phyloP scores from a whole-genome alignment of 345 rosid species.

The Hypericum androsaemum region DNA sequence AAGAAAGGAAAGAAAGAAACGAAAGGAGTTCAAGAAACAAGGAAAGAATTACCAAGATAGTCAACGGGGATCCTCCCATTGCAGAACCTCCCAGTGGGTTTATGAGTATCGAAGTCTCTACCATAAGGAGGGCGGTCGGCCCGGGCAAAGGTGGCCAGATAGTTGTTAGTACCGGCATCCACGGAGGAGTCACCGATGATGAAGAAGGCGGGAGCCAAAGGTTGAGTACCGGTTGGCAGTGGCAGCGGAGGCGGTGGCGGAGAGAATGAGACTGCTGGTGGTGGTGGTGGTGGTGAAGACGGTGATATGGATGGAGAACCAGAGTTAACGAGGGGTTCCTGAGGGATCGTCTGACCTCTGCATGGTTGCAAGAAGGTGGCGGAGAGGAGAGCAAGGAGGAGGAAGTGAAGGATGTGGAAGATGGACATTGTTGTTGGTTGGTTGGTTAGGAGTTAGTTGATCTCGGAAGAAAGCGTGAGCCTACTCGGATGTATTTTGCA shows the following conservation, averaged over 20 bases:
- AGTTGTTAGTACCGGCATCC: slow-evolving; percentile 77
- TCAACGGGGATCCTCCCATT: slow-evolving; percentile 95
- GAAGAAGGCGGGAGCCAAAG: slow-evolving; percentile 62
- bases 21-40: neutral
- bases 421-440: slow-evolving; percentile 23
- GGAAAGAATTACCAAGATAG: slow-evolving; percentile 42
- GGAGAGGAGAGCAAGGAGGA: slow-evolving; percentile 21
- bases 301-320: slow-evolving; percentile 11
- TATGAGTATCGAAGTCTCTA: slow-evolving; percentile 76
- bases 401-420: slow-evolving; percentile 24
- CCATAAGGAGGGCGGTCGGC: slow-evolving; percentile 91
- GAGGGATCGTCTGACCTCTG: slow-evolving; percentile 20
- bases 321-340: slow-evolving; percentile 8
- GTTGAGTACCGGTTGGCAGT: neutral
- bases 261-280: slow-evolving; percentile 3
- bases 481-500: too few relatives aligned
- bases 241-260: slow-evolving; percentile 2
- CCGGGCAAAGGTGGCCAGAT: slow-evolving; percentile 79
- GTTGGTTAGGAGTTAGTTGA: too few relatives aligned
- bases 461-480: too few relatives aligned
- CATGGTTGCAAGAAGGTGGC: slow-evolving; percentile 19
- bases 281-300: neutral
- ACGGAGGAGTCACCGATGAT: slow-evolving; percentile 82
- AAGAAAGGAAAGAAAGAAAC: neutral
- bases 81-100: slow-evolving; percentile 78